Percentiles rank a stretch among this genome's conserved stretches.
Evolutionary conservation across 225 moss, liverwort and hornwort species (phyloP).

Genomic region (Neckera pumila): DNA sequence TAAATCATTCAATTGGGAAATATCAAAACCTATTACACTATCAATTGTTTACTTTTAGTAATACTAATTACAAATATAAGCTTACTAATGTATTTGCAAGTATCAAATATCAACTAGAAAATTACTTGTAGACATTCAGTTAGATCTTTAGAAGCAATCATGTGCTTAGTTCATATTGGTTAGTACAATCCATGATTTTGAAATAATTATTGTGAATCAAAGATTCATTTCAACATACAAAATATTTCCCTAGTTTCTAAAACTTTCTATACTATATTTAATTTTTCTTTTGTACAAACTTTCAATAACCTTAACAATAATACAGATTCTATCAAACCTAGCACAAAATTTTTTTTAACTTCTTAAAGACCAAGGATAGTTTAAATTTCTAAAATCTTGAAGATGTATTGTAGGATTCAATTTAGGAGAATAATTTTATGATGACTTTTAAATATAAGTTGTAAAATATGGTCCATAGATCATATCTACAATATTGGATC

Average conservation of each 20-base stretch:
- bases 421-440: background rate
- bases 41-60: background rate
- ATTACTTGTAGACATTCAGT: background rate
- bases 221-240: background rate
- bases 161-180: too few species aligned
- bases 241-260: background rate
- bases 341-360: rapidly evolving
- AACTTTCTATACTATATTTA: background rate
- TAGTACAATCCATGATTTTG: background rate
- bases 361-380: background rate
- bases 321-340: background rate
- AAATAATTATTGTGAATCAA: background rate
- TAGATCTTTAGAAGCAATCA: background rate
- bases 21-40: background rate
- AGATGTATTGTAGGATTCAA: background rate
- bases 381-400: too few species aligned
- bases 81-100: background rate
- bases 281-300: background rate
- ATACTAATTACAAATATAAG: background rate
- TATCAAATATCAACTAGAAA: too few species aligned
- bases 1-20: background rate
- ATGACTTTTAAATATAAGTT: background rate
- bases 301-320: background rate
- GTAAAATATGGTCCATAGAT: background rate
- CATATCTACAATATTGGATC: background rate